phyloP scores from a whole-genome alignment of 495 filamentous ascomycete species.

The Penicillium lividum region DNA sequence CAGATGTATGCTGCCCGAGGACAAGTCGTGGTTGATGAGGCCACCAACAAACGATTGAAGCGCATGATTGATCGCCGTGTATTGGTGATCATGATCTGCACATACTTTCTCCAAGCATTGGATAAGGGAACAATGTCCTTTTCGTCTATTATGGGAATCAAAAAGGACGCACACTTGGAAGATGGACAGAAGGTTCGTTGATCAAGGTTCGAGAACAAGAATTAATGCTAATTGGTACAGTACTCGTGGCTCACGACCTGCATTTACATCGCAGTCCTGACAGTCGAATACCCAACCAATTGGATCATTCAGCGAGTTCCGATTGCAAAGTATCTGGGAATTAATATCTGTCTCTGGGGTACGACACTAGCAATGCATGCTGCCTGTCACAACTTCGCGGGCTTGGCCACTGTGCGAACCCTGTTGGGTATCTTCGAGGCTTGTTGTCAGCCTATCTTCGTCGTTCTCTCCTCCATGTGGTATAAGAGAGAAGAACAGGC shows the following conservation, averaged over 20 bases:
- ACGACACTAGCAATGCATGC: conserved; percentile 57
- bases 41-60: conserved; percentile 52
- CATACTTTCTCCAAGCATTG: conserved; percentile 72
- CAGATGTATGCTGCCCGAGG: conserved; percentile 59
- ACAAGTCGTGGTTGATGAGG: conserved; percentile 52
- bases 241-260: conserved; percentile 57
- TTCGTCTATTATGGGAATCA: conserved; percentile 69
- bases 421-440: conserved; percentile 71
- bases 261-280: conserved; percentile 56
- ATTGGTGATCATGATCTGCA: conserved; percentile 50
- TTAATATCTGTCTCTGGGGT: conserved; percentile 66
- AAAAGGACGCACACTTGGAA: conserved; percentile 51
- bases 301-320: conserved; percentile 62
- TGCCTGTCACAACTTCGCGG: conserved; percentile 56
- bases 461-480: conserved; percentile 71
- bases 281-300: conserved; percentile 58
- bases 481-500: conserved; percentile 70
- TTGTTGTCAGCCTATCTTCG: conserved; percentile 57
- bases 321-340: conserved; percentile 60
- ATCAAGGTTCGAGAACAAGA: not conserved
- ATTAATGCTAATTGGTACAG: conserved; percentile 20
- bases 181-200: conserved; percentile 48
- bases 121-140: conserved; percentile 73
- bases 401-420: conserved; percentile 57
- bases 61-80: conserved; percentile 57